These are phyloP conservation scores for Clonostachys solani DNA, from an alignment of 2,329 filamentous ascomycete species.

Conservation along the genomic window DNA sequence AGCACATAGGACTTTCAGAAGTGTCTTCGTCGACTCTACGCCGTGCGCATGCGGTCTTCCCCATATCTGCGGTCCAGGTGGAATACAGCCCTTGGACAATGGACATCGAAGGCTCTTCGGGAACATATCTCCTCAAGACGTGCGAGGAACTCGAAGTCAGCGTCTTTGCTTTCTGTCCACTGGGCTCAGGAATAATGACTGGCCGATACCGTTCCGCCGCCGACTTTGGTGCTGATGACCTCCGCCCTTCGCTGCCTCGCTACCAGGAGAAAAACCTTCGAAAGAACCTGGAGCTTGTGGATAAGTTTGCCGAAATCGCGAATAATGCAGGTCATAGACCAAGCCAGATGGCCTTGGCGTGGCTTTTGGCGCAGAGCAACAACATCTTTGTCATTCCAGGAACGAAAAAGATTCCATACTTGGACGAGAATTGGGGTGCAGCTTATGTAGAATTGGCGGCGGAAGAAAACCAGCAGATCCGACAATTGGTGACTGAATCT, in stretches of 20 bases:
- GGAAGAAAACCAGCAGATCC: no score
- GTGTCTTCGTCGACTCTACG: slow-evolving; percentile 40
- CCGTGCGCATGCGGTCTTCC: slow-evolving; percentile 43
- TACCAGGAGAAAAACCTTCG: slow-evolving; percentile 1
- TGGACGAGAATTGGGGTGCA: slow-evolving; percentile 32
- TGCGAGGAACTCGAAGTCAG: slow-evolving; percentile 49
- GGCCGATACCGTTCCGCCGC: slow-evolving; percentile 32
- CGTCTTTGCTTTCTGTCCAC: slow-evolving; percentile 50
- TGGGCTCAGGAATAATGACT: slow-evolving; percentile 51
- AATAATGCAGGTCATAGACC: slow-evolving; percentile 43
- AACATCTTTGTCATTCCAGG: slow-evolving; percentile 53
- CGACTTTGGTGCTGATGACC: not conserved
- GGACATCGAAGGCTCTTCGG: slow-evolving; percentile 46
- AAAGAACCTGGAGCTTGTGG: not conserved
- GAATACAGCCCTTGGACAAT: slow-evolving; percentile 50
- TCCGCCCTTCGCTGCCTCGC: slow-evolving; percentile 1
- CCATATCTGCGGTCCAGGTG: slow-evolving; percentile 45
- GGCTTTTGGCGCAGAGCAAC: slow-evolving; percentile 52
- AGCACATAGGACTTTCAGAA: slow-evolving; percentile 46
- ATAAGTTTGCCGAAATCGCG: not conserved
- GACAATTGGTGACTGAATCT: no score
- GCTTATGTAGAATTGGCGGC: no score
- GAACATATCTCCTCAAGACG: slow-evolving; percentile 41
- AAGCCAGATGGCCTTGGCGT: slow-evolving; percentile 55
- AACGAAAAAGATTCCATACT: slow-evolving; percentile 32